A percentile compares a stretch with the other conserved stretches of the same genome.
phyloP scores from a whole-genome alignment of 345 rosid genomes.

The Streptanthus diversifolius region DNA sequence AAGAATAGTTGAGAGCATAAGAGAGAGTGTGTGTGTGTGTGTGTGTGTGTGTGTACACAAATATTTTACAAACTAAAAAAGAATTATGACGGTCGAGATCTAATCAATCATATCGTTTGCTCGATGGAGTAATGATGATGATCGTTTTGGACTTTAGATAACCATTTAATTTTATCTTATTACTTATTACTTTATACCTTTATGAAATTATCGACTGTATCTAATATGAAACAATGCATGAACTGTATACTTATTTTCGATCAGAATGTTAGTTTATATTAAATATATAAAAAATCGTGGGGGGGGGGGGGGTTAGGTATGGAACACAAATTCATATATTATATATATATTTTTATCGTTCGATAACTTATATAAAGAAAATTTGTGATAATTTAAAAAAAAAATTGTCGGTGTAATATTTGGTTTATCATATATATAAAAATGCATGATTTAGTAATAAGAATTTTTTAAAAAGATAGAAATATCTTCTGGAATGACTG shows the following conservation, averaged over 20 bases:
- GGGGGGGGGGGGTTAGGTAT: too few species aligned
- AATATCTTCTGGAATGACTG: neutral
- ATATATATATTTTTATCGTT: neutral
- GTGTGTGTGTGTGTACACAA: conserved; percentile 30
- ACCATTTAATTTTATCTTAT: conserved; percentile 14
- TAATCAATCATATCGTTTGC: conserved; percentile 23
- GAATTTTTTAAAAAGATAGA: neutral
- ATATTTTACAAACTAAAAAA: conserved; percentile 16
- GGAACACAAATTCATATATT: neutral
- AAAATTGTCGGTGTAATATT: neutral
- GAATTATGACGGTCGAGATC: conserved; percentile 25
- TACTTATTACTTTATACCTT: neutral
- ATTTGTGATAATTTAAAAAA: neutral
- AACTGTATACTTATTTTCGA: neutral
- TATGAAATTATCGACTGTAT: neutral
- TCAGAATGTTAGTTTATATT: neutral
- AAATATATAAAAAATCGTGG: neutral
- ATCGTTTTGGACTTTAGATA: conserved; percentile 23
- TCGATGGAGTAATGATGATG: conserved; percentile 23
- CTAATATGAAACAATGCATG: neutral
- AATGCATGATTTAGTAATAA: neutral
- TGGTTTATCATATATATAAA: neutral
- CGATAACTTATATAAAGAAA: neutral
- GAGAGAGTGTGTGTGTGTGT: conserved; percentile 19
- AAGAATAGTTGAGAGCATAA: conserved; percentile 29